phyloP scores from a whole-genome alignment of 2,329 filamentous ascomycete species.

The Hypoxylon sp. region DNA sequence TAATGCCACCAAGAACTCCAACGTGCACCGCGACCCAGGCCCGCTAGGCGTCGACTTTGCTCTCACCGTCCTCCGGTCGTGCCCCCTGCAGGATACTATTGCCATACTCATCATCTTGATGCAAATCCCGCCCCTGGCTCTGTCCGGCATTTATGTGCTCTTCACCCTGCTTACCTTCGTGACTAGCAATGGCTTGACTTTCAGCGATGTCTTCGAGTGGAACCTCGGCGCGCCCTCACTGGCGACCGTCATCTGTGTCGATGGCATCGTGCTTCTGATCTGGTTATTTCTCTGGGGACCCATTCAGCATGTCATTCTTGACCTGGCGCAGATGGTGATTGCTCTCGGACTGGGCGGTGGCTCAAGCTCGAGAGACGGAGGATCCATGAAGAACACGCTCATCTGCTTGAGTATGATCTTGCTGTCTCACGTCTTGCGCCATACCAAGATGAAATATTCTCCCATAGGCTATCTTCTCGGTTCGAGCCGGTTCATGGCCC shows the following conservation, averaged over 20 bases:
- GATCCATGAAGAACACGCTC: slow-evolving; percentile 72
- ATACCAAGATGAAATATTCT: slow-evolving; percentile 58
- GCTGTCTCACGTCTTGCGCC: slow-evolving; percentile 60
- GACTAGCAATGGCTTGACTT: slow-evolving; percentile 79
- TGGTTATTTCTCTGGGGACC: slow-evolving; percentile 91
- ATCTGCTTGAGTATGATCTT: slow-evolving; percentile 75
- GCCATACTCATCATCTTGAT: slow-evolving; percentile 96
- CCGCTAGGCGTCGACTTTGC: slow-evolving; percentile 72
- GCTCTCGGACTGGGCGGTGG: slow-evolving; percentile 89
- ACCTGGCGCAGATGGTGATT: slow-evolving; percentile 92
- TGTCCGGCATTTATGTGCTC: slow-evolving; percentile 88
- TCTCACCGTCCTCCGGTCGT: slow-evolving; percentile 86
- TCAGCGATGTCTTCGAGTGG: slow-evolving; percentile 91
- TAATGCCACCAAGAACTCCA: slow-evolving; percentile 71
- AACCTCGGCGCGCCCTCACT: slow-evolving; percentile 86
- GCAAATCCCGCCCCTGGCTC: slow-evolving; percentile 85
- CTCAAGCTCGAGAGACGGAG: slow-evolving; percentile 71
- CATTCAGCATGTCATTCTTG: slow-evolving; percentile 85
- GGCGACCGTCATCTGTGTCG: slow-evolving; percentile 83
- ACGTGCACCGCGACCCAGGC: slow-evolving; percentile 74
- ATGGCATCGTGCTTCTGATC: slow-evolving; percentile 80
- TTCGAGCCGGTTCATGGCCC: slow-evolving; percentile 55
- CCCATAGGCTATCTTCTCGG: slow-evolving; percentile 56
- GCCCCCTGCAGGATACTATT: slow-evolving; percentile 92
- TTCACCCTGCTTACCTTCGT: slow-evolving; percentile 95